Base-by-base conservation (phyloP, 2,329 filamentous ascomycete species). In the Verruconis gallopava region DNA sequence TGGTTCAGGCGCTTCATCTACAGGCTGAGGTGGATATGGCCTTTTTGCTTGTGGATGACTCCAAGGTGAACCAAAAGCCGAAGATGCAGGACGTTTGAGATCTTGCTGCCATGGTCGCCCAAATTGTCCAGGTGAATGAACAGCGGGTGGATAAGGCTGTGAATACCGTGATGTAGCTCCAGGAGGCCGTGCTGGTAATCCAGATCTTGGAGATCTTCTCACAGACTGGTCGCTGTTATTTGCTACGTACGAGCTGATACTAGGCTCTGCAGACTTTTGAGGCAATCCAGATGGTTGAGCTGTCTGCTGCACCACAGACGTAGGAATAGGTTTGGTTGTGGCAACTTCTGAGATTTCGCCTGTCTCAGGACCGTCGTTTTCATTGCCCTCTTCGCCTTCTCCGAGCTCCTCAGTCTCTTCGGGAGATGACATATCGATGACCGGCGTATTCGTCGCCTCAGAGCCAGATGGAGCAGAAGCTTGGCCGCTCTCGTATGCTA, bases 11-110 rank as follows among this genome's bases (percentile, higher is more conserved):
- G 19, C 32, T 20, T 42, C 21, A n/a, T n/a, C n/a, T n/a, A 32
- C 14, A 21, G 6, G 22, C 5, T 19, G 14, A 12, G 21, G 14
- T 14, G 14, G 30, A n/a, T 40, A 40, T 19, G 30, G 32, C 20
- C 40, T 30, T 22, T 42, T 42, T n/a, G 40, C 32, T 15, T 25
- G 40, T 19, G 30, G 22, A 21, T 33, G n/a, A n/a, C n/a, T 33
- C 17, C 25, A 35, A 5, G 33, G 30, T 14, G 28, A 20, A 13
- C 30, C 40, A 36, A 20, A 13, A 17, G 32, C 14, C 3, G 40
- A 30, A 6, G 40, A 42, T 25, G 40, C 40, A 15, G 40, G 40
- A 21, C 40, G 32, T 33, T 42, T 42, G 21, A 13, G 30, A 11
- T 25, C 19, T 30, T 15, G 12, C 32, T 37, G 40, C 38, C 25